These are phyloP conservation scores for Candida namnaoensis DNA, from an alignment of 805 yeast genomes.

Conservation along the genomic window DNA sequence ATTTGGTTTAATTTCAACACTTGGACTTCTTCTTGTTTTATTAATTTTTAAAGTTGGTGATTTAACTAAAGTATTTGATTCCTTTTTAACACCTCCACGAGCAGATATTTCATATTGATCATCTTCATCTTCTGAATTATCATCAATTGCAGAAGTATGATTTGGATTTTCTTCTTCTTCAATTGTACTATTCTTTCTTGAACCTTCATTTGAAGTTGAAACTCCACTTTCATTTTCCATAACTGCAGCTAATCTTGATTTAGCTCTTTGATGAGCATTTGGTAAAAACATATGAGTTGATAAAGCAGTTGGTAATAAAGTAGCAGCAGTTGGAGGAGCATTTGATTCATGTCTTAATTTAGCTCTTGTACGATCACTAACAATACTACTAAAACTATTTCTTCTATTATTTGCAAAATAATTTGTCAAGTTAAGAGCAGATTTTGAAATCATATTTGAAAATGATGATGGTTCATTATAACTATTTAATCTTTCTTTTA, in stretches of 20 bases:
- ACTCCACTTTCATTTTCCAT: slow-evolving; percentile 8
- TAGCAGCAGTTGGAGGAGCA: slow-evolving; percentile 54
- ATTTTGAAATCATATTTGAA: slow-evolving; percentile 25
- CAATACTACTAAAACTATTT: slow-evolving; percentile 25
- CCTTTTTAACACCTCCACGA: no score
- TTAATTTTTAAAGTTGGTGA: neutral
- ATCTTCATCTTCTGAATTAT: slow-evolving; percentile 2
- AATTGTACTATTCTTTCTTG: slow-evolving; percentile 8
- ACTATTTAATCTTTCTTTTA: slow-evolving; percentile 2
- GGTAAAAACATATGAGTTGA: slow-evolving; percentile 57
- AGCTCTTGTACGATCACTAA: slow-evolving; percentile 24
- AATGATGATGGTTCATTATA: slow-evolving; percentile 11
- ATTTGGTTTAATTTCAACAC: no score
- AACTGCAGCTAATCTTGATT: slow-evolving; percentile 16
- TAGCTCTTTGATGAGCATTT: slow-evolving; percentile 28
- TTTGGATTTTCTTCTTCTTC: neutral
- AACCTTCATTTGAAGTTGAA: neutral
- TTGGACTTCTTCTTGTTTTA: neutral
- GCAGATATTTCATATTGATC: neutral
- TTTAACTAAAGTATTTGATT: neutral
- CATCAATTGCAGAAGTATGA: neutral
- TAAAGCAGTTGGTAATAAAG: slow-evolving; percentile 49
- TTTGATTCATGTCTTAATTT: slow-evolving; percentile 35
- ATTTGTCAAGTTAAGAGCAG: slow-evolving; percentile 29
- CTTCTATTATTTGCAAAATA: slow-evolving; percentile 28